These are phyloP conservation scores for Wickerhamiella nectarea DNA, from an alignment of 805 yeast genomes.

Conservation along the genomic window DNA sequence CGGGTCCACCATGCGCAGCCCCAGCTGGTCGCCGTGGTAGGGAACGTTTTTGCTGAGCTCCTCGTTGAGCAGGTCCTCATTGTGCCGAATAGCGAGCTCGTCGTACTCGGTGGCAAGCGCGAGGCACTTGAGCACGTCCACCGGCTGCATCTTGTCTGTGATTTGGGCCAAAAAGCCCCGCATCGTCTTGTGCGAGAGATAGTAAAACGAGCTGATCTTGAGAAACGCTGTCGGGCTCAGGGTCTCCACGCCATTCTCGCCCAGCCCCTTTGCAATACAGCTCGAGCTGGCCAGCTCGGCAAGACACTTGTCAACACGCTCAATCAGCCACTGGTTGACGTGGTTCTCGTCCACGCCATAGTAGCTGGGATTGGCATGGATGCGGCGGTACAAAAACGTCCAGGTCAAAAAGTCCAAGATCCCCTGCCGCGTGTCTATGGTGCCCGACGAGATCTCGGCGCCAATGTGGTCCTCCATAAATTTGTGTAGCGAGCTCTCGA, in stretches of 20 bases:
- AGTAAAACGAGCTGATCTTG: slow-evolving; percentile 79
- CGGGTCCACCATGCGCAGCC: slow-evolving; percentile 63
- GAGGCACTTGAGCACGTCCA: slow-evolving; percentile 49
- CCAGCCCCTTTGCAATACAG: slow-evolving; percentile 35
- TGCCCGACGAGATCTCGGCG: slow-evolving; percentile 63
- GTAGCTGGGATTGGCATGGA: slow-evolving; percentile 64
- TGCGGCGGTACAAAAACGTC: slow-evolving; percentile 62
- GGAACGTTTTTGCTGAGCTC: slow-evolving; percentile 63
- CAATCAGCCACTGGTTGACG: slow-evolving; percentile 25
- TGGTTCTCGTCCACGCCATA: slow-evolving; percentile 51
- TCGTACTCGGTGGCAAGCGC: slow-evolving; percentile 68
- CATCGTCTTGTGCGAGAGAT: slow-evolving; percentile 80
- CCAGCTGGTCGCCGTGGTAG: slow-evolving; percentile 34
- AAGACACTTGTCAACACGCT: slow-evolving; percentile 54
- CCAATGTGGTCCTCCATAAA: slow-evolving; percentile 69
- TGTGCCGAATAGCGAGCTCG: slow-evolving; percentile 81
- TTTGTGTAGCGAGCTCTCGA: slow-evolving; percentile 64
- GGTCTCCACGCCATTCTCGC: slow-evolving; percentile 23
- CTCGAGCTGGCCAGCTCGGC: slow-evolving; percentile 54
- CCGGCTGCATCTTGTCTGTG: slow-evolving; percentile 34
- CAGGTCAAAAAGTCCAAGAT: slow-evolving; percentile 65
- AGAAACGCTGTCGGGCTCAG: slow-evolving; percentile 60
- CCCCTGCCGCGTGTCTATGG: slow-evolving; percentile 48
- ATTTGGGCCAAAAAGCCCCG: slow-evolving; percentile 41
- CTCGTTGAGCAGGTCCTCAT: slow-evolving; percentile 74